Percentiles rank a stretch among this genome's conserved stretches.
These are phyloP conservation scores for Besnoitia besnoiti DNA, from an alignment of 169 alveolate species.

Conservation along the genomic window DNA sequence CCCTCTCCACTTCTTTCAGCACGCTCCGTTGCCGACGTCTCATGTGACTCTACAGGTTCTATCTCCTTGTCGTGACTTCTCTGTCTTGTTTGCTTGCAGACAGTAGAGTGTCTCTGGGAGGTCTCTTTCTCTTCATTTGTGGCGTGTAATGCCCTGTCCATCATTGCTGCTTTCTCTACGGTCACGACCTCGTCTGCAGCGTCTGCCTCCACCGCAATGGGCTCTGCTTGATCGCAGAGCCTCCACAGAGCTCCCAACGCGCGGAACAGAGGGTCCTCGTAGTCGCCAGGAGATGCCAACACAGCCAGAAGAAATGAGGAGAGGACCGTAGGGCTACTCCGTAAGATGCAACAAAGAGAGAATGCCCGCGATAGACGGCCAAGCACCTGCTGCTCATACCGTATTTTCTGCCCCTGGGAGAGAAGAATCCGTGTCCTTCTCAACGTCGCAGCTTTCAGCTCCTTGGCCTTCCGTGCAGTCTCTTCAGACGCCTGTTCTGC, in stretches of 20 bases:
- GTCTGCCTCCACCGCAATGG: neutral
- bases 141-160: too few species aligned
- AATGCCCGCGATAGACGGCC: neutral
- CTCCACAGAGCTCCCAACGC: neutral
- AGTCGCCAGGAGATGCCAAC: slow-evolving; percentile 10
- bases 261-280: neutral
- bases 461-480: neutral
- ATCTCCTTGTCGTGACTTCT: neutral
- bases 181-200: neutral
- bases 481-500: neutral
- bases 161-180: too few species aligned
- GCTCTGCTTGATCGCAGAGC: slow-evolving; percentile 2
- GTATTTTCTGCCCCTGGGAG: neutral
- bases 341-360: neutral
- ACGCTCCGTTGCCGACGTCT: neutral
- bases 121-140: too few species aligned
- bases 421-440: neutral
- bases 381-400: neutral
- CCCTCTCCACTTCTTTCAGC: neutral
- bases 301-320: neutral
- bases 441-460: neutral
- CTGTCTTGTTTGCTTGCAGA: too few species aligned
- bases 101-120: too few species aligned
- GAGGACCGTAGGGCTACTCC: slow-evolving; percentile 32
- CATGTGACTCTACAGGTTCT: neutral